Evolutionary conservation across 768 basidiomycete genomes (phyloP), one percentile per base, ranked within the genome.

Genomic region (Naganishia randhawae): DNA sequence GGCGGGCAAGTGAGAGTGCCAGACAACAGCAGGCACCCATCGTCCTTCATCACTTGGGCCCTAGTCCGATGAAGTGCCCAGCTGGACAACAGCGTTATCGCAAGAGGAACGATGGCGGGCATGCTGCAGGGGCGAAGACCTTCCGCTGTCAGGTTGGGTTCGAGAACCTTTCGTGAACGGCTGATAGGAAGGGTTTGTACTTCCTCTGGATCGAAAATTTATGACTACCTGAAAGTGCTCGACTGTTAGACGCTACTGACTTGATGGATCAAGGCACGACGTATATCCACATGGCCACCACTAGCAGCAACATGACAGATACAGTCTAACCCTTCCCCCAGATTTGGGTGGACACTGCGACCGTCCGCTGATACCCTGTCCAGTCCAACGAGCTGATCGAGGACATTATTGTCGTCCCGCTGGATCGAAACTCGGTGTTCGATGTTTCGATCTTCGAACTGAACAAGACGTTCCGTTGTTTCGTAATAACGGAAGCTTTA

Each of bases 1-100:
- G 51, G 51, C 31, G 65, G 65, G 33, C 65, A 66, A 31, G 65
- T 53, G 37, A 39, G 25, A 27, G 65, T 54, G 48, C 65, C 52
- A 14, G 65, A 66, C 17, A 66, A 37, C 19, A 52, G 52, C 6
- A 66, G 65, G 22, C 65, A 66, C 9, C 53, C 65, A 29, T 53
- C 37, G 9, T 51, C 35, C 25, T 51, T 66, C 27, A 32, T 55
- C 5, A 55, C 54, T 37, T 55, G 54, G 8, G 54, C 54, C 54
- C 54, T 33, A 17, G 19, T 35, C 37, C 19, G 3, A 3, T 17
- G n/a, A 33, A 37, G n/a, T 33, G 33, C 19, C 33, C 31, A 32
- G 33, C 33, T 33, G 54, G 9, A 55, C 25, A 22, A 17, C 2
- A 55, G n/a, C 11, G 45, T 48, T 48, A 48, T 22, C 3, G n/a